phyloP scores from a whole-genome alignment of 208 protist species.

The Leishmania braziliensis region DNA sequence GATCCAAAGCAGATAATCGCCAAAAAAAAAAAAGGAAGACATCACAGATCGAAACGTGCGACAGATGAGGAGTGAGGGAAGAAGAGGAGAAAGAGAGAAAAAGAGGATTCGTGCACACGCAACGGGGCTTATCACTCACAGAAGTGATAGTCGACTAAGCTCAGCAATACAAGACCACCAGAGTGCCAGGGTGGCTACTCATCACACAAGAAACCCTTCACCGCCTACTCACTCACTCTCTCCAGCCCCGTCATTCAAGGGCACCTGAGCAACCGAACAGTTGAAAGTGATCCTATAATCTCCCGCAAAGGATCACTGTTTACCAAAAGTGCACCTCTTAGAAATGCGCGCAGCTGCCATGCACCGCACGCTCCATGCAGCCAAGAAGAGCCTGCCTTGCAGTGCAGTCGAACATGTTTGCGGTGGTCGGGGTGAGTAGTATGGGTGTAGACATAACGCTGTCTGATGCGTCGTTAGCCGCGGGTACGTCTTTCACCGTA shows the following conservation, averaged over 20 bases:
- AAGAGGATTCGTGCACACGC: neutral
- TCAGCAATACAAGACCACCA: conserved; percentile 15
- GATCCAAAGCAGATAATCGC: no score
- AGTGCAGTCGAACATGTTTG: conserved; percentile 16
- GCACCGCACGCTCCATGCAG: neutral
- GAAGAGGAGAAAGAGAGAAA: neutral
- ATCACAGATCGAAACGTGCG: neutral
- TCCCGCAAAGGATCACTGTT: no score
- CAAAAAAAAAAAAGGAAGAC: conserved; percentile 9
- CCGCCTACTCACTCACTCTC: no score
- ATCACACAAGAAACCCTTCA: no score
- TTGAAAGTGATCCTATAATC: no score
- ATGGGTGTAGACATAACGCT: neutral
- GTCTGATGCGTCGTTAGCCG: neutral
- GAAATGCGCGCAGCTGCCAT: conserved; percentile 15
- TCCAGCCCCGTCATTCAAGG: no score
- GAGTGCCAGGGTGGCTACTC: neutral
- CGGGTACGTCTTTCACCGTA: neutral
- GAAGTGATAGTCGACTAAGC: neutral
- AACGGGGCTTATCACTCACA: no score
- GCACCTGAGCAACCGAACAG: no score
- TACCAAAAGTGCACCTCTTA: neutral
- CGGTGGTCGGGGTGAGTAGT: neutral
- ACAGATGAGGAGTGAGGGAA: neutral
- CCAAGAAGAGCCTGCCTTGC: conserved; percentile 3